phyloP scores from a whole-genome alignment of 495 filamentous ascomycete species.

The Haplographium delicatum region DNA sequence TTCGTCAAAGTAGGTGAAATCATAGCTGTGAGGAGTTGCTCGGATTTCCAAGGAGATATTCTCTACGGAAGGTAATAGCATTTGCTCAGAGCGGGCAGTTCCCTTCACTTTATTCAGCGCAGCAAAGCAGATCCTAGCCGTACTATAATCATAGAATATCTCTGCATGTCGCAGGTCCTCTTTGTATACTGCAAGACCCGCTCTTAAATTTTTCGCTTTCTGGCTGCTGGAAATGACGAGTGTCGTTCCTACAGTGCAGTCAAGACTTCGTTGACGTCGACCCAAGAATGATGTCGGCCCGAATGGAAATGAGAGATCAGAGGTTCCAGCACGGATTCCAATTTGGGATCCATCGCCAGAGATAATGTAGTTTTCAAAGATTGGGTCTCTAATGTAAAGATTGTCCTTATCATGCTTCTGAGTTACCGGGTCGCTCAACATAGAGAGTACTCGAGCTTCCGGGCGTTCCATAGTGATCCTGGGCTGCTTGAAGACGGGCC shows the following conservation, averaged over 20 bases:
- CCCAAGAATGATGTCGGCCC: constrained; percentile 5
- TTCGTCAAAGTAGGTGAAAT: neutral
- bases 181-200: constrained; percentile 14
- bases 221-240: neutral
- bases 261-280: neutral
- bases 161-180: constrained; percentile 11
- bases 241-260: neutral
- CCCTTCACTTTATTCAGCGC: neutral
- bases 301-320: neutral
- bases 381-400: constrained; percentile 2
- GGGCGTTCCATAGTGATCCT: constrained; percentile 10
- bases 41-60: constrained; percentile 10
- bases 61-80: neutral
- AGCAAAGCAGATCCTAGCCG: neutral
- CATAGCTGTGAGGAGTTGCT: neutral
- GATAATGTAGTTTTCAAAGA: constrained; percentile 2
- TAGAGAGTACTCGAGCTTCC: neutral
- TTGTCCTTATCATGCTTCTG: neutral
- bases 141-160: constrained; percentile 6
- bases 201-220: neutral
- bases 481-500: constrained; percentile 10
- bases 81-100: neutral
- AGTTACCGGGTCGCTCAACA: neutral
- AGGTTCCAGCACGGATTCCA: neutral
- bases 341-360: neutral